phyloP scores from a whole-genome alignment of 805 yeast genomes.

The Lipomyces sp. region DNA sequence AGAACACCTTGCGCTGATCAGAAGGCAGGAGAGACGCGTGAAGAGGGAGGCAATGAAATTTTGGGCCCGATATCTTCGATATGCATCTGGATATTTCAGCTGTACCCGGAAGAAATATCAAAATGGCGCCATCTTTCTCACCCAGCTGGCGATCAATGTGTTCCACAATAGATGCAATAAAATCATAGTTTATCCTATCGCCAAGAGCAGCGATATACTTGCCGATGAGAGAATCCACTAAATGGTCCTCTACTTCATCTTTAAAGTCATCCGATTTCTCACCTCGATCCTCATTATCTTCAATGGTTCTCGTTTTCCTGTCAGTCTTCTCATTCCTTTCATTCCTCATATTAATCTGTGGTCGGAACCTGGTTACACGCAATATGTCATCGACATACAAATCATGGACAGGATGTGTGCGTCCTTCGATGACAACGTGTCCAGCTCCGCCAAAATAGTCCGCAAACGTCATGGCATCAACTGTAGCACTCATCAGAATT shows the following conservation, averaged over 20 bases:
- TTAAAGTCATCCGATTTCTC: slow-evolving; percentile 4
- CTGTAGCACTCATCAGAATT: slow-evolving; percentile 93
- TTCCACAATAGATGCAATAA: slow-evolving; percentile 62
- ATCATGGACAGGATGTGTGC: slow-evolving; percentile 90
- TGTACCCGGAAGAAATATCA: slow-evolving; percentile 88
- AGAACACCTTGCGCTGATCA: slow-evolving; percentile 81
- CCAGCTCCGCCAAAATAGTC: slow-evolving; percentile 66
- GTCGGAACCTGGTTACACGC: slow-evolving; percentile 57
- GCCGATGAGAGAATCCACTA: slow-evolving; percentile 35
- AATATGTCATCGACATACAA: slow-evolving; percentile 71
- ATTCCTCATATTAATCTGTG: slow-evolving; percentile 10
- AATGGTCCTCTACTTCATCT: slow-evolving; percentile 18
- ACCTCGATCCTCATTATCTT: slow-evolving; percentile 8
- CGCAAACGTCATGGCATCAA: slow-evolving; percentile 68
- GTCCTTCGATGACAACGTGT: slow-evolving; percentile 84
- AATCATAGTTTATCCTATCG: slow-evolving; percentile 64
- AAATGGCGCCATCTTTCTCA: slow-evolving; percentile 57
- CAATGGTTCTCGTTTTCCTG: slow-evolving; percentile 11
- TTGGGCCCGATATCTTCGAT: slow-evolving; percentile 45
- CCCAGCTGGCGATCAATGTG: slow-evolving; percentile 58
- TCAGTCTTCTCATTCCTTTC: slow-evolving; percentile 16
- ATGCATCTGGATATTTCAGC: slow-evolving; percentile 79
- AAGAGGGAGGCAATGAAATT: slow-evolving; percentile 65
- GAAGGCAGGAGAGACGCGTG: slow-evolving; percentile 85
- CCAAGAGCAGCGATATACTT: slow-evolving; percentile 29